Evolutionary conservation across 176 grass and related monocot species (phyloP).

Genomic region (Lolium perenne): DNA sequence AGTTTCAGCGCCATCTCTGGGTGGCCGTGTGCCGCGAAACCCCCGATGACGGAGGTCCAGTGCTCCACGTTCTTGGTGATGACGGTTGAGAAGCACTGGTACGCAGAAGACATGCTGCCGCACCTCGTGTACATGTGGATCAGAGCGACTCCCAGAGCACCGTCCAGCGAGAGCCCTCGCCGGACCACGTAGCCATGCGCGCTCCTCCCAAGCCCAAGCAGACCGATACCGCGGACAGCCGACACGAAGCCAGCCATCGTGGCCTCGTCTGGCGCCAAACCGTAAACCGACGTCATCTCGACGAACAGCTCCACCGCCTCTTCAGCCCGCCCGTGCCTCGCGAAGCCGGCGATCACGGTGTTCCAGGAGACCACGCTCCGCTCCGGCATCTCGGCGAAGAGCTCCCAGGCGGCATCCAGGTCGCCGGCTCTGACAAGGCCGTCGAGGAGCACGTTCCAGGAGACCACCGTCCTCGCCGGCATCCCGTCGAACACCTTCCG

Average conservation of each 20-base stretch:
- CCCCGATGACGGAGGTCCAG: slow-evolving; percentile 54
- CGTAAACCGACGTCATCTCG: slow-evolving; percentile 45
- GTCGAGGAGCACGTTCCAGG: slow-evolving; percentile 62
- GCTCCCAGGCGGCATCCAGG: slow-evolving; percentile 41
- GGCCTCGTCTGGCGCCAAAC: slow-evolving; percentile 48
- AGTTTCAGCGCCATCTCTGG: slow-evolving; percentile 46
- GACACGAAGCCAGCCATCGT: slow-evolving; percentile 43
- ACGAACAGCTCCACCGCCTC: slow-evolving; percentile 51
- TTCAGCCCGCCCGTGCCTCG: slow-evolving; percentile 35
- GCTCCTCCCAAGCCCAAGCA: slow-evolving; percentile 46
- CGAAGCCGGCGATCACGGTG: slow-evolving; percentile 47
- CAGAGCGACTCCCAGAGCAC: slow-evolving; percentile 51
- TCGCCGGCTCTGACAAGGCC: slow-evolving; percentile 45
- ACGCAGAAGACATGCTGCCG: slow-evolving; percentile 43
- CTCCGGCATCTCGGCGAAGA: slow-evolving; percentile 53
- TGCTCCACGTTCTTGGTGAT: slow-evolving; percentile 53
- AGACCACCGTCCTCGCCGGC: slow-evolving; percentile 44
- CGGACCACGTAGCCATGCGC: slow-evolving; percentile 40
- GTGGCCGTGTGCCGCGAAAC: slow-evolving; percentile 54
- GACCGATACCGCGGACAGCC: slow-evolving; percentile 41
- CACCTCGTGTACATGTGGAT: slow-evolving; percentile 67
- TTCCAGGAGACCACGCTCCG: slow-evolving; percentile 60
- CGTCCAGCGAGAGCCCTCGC: slow-evolving; percentile 32
- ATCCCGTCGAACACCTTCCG: slow-evolving; percentile 58
- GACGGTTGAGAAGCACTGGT: slow-evolving; percentile 51